Conservation (phyloP, 306 rosid species). For the Canavalia gladiata region DNA sequence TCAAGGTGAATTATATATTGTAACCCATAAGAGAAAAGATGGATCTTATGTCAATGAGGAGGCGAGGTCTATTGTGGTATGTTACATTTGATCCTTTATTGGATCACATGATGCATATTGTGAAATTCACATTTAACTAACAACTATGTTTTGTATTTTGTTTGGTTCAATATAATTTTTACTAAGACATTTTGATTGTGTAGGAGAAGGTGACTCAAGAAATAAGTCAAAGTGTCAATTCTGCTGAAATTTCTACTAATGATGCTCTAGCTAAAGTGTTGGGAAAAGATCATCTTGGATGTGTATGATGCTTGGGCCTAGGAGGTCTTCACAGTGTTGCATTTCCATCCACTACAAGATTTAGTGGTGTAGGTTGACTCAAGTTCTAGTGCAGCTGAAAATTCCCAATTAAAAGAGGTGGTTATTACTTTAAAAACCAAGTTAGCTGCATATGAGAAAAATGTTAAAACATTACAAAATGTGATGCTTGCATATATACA, state of each 20-base stretch:
- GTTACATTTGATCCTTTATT: too few relatives aligned
- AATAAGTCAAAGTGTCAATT: not conserved
- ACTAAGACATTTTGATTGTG: not conserved
- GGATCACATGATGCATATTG: too few relatives aligned
- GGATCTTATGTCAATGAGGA: too few relatives aligned
- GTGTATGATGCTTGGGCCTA: constrained; percentile 1
- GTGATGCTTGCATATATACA: not conserved
- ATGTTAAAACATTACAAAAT: too few relatives aligned
- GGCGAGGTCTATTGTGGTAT: too few relatives aligned
- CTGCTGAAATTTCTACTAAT: not conserved
- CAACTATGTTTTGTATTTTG: too few relatives aligned
- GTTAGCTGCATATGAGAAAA: not conserved
- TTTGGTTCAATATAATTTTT: too few relatives aligned
- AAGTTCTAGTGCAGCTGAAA: not conserved
- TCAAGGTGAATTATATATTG: too few relatives aligned
- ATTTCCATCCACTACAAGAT: not conserved
- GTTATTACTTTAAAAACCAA: not conserved
- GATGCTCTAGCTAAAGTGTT: not conserved
- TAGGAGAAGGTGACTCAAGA: too few relatives aligned
- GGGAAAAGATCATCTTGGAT: not conserved
- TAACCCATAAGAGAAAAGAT: too few relatives aligned
- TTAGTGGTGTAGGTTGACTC: not conserved
- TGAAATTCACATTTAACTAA: too few relatives aligned
- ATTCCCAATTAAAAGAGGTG: not conserved
- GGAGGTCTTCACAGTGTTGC: constrained; percentile 16